These are phyloP conservation scores for Triticum dicoccoides DNA, from an alignment of 176 grass and related monocot genomes.

Conservation along the genomic window DNA sequence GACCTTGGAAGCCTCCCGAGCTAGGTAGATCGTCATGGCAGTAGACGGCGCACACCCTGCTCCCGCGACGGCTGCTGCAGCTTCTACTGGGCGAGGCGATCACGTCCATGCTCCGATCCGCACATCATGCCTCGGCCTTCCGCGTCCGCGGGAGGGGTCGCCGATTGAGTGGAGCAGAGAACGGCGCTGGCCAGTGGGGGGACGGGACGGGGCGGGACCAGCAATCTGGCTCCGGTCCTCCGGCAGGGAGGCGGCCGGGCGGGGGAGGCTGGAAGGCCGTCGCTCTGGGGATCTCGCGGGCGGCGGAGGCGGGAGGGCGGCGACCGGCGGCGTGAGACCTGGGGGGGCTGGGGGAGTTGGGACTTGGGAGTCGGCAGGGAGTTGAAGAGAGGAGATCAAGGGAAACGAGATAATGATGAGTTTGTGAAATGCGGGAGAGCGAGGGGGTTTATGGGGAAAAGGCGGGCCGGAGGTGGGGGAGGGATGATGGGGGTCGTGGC, in stretches of 20 bases:
- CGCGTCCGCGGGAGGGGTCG: slow-evolving; percentile 31
- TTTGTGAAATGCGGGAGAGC: background rate
- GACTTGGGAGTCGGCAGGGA: background rate
- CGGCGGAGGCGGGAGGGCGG: slow-evolving; percentile 6
- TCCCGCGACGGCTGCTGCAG: slow-evolving; percentile 12
- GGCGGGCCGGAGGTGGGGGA: background rate
- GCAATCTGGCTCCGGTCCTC: slow-evolving; percentile 12
- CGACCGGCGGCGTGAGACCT: slow-evolving; percentile 27
- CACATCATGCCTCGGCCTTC: slow-evolving; percentile 42
- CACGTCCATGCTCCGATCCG: slow-evolving; percentile 70
- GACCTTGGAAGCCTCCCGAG: slow-evolving; percentile 93
- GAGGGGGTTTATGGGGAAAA: slow-evolving; percentile 34
- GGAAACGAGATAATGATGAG: slow-evolving; percentile 5
- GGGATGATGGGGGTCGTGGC: slow-evolving; percentile 20
- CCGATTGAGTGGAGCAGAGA: background rate
- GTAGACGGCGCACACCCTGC: background rate
- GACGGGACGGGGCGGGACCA: background rate
- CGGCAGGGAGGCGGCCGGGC: background rate
- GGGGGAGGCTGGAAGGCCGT: background rate
- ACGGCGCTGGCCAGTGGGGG: background rate
- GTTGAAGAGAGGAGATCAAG: slow-evolving; percentile 27
- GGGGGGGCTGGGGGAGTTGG: background rate
- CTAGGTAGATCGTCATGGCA: slow-evolving; percentile 81
- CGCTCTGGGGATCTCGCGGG: background rate
- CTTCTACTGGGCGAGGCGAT: slow-evolving; percentile 41